Base-by-base conservation (phyloP, 1,139 yeast genomes). In the Tardiomyces depauwii region DNA sequence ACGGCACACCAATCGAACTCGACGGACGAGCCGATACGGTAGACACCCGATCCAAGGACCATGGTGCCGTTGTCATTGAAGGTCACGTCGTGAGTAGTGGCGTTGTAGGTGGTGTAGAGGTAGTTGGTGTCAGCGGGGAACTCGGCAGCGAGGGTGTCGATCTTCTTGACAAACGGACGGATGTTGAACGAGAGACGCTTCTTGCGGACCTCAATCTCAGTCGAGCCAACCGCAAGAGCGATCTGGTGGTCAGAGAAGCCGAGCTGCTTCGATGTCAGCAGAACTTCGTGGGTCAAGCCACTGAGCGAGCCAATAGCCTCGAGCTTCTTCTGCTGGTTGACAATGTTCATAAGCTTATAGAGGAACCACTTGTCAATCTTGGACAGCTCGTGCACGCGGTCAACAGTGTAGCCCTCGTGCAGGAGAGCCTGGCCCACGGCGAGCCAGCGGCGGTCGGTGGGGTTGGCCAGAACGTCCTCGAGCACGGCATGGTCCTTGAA, bases 71-170 rank as follows among this genome's bases (percentile, higher is more conserved):
- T 82, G 55, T 86, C 95, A 52, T 85, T 79, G 60, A 91, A 91
- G 30, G 73, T 63, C 52, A 91, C 81, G 67, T 91, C 98, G 53
- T 85, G 85, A 47, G 86, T 72, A 59, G 85, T 88, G 49, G 96
- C 98, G 64, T 88, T 91, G 73, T 91, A 91, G 42, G 98, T 91
- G 67, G 88, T 78, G 73, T 91, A 91, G 66, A 91, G 76, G 70
- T 91, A 91, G 72, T 91, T 91, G 62, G 98, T 91, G 71, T 69
- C 78, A 44, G 97, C 96, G 47, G 98, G 98, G 80, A 91, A 91
- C 68, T 91, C 98, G 46, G 98, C 98, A 47, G 98, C 98, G 58
- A 91, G 96, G 36, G 98, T 91, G 72, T 91, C 98, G 60, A 91
- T 91, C 71, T 89, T 96, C 69, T 91, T 91, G 55, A 89, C 97